phyloP scores from a whole-genome alignment of 192 early-diverging fungal species.

The Coemansia sp. region DNA sequence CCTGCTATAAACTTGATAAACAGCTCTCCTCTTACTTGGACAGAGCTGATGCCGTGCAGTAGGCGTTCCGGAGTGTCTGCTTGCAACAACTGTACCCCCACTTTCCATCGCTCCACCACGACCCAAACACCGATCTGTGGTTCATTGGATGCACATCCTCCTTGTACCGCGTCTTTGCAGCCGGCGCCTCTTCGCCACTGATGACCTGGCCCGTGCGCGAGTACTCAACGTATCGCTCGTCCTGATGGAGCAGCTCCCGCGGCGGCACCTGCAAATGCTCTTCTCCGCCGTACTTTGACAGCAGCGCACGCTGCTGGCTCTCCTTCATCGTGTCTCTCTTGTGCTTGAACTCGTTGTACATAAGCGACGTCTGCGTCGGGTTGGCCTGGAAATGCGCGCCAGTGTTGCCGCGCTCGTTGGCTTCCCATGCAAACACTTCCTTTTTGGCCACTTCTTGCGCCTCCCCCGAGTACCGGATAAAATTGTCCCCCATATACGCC shows the following conservation, averaged over 20 bases:
- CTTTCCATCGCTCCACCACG: conserved; percentile 90
- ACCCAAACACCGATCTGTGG: conserved; percentile 91
- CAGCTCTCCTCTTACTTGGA: background rate
- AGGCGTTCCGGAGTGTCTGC: conserved; percentile 75
- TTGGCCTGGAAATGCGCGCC: conserved; percentile 91
- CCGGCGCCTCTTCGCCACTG: conserved; percentile 79
- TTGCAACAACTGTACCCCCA: conserved; percentile 98
- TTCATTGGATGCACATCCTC: conserved; percentile 89
- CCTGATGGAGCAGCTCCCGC: conserved; percentile 89
- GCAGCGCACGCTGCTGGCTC: conserved; percentile 70
- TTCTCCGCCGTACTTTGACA: conserved; percentile 92
- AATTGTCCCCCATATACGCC: conserved; percentile 89
- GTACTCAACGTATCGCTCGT: conserved; percentile 96
- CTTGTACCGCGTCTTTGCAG: conserved; percentile 75
- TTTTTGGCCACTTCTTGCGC: conserved; percentile 78
- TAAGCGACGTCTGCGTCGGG: conserved; percentile 91
- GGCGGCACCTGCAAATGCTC: conserved; percentile 91
- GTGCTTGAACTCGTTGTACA: conserved; percentile 83
- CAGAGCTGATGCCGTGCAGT: conserved; percentile 67
- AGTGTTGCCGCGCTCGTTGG: conserved; percentile 74
- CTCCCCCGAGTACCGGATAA: conserved; percentile 87
- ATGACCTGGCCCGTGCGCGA: conserved; percentile 87
- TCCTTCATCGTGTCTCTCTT: conserved; percentile 83
- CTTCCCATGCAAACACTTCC: conserved; percentile 95
- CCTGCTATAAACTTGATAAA: background rate